These are phyloP conservation scores for Xerocomus spinulosus DNA, from an alignment of 768 basidiomycete genomes.

Conservation along the genomic window DNA sequence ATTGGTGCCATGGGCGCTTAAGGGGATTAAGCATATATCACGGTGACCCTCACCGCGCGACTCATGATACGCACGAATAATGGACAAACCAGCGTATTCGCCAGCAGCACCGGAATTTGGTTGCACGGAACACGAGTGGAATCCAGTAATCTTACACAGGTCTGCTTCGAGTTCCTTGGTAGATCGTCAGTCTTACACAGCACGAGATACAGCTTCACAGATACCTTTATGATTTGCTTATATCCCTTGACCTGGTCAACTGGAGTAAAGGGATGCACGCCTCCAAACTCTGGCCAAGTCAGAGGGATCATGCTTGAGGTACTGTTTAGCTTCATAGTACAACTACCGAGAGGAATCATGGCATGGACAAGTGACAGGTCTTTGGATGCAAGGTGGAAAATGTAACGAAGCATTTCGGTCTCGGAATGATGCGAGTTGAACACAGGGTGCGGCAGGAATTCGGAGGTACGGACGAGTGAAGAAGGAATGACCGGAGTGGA, in stretches of 20 bases:
- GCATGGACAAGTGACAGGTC: slow-evolving; percentile 93
- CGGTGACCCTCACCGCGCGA: slow-evolving; percentile 81
- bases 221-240: slow-evolving; percentile 68
- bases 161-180: slow-evolving; percentile 85
- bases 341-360: slow-evolving; percentile 94
- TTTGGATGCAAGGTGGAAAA: slow-evolving; percentile 89
- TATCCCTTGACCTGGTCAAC: slow-evolving; percentile 88
- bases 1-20: slow-evolving; percentile 98
- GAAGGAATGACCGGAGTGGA: slow-evolving; percentile 45
- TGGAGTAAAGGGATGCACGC: slow-evolving; percentile 92
- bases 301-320: slow-evolving; percentile 97
- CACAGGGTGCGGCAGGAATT: slow-evolving; percentile 79
- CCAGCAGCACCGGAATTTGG: slow-evolving; percentile 99
- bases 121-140: slow-evolving; percentile 92
- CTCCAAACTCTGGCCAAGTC: slow-evolving; percentile 89
- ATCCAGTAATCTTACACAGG: slow-evolving; percentile 94
- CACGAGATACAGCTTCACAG: background rate
- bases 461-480: slow-evolving; percentile 53
- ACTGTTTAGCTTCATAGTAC: slow-evolving; percentile 98
- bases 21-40: slow-evolving; percentile 88
- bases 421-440: slow-evolving; percentile 98
- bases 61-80: slow-evolving; percentile 93
- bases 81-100: slow-evolving; percentile 92
- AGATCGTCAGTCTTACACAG: slow-evolving; percentile 7
- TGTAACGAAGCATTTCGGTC: slow-evolving; percentile 97